Percentiles rank a stretch among this genome's conserved stretches.
phyloP scores from a whole-genome alignment of 495 filamentous ascomycete species.

The Hamigera avellanea region DNA sequence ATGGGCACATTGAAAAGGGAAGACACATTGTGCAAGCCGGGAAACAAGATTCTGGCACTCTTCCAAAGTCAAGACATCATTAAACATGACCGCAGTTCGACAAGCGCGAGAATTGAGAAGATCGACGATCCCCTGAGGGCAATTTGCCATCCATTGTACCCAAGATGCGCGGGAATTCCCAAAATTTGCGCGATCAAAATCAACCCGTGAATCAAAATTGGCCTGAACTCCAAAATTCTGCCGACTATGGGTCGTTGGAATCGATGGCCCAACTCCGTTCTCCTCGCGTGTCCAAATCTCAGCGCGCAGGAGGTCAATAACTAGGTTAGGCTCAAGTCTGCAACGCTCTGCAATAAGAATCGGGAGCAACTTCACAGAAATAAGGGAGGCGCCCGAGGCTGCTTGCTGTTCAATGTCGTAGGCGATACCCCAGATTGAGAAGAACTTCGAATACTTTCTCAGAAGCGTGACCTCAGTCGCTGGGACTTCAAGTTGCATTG shows the following conservation, averaged over 20 bases:
- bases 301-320: constrained; percentile 60
- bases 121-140: constrained; percentile 71
- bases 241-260: background rate
- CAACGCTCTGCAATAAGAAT: constrained; percentile 64
- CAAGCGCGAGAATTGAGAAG: constrained; percentile 85
- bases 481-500: constrained; percentile 51
- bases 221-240: background rate
- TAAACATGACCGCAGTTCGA: constrained; percentile 94
- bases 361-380: constrained; percentile 52
- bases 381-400: constrained; percentile 3
- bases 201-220: too few species aligned
- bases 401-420: constrained; percentile 30
- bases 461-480: constrained; percentile 47
- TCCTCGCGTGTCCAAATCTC: constrained; percentile 54
- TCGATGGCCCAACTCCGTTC: constrained; percentile 6
- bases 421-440: constrained; percentile 60
- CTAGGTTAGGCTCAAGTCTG: constrained; percentile 52
- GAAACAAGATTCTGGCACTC: constrained; percentile 57
- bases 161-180: constrained; percentile 20
- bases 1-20: constrained; percentile 92
- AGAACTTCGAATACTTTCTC: constrained; percentile 37
- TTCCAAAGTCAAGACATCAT: constrained; percentile 54
- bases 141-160: constrained; percentile 48
- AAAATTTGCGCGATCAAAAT: background rate
- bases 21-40: constrained; percentile 54